Base-by-base conservation (phyloP, 2,329 filamentous ascomycete species). In the Davidsoniella neocaledoniae region DNA sequence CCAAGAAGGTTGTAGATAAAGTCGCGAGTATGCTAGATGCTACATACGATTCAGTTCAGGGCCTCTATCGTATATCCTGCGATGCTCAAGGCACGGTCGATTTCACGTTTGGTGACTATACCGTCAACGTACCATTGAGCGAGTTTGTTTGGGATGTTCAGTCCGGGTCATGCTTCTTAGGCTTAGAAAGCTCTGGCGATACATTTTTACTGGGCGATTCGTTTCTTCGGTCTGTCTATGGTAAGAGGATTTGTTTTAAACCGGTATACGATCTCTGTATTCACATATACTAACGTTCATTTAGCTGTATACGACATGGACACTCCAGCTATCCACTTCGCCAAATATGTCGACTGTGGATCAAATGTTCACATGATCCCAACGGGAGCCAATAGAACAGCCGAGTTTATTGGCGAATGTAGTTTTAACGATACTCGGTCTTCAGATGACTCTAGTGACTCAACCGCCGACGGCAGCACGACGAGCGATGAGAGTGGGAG, bases 61-160 rank as follows among this genome's bases (percentile, higher is more conserved):
- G 66, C 7, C 66, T 69, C 42, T 69, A 73, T 45, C 61, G 73
- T 17, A 68, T 79, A 12, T 68, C 71, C 17, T 72, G 71, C 55
- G 50, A 50, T 4, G 52, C 60, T 5, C 55, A 63, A 38, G 68
- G 68, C 40, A 64, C 60, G 0, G 56, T 74, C 49, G 65, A 71
- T 57, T 75, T 71, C 55, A 64, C 63, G 41, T 74, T 74, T 55
- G 70, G 66, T 42, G 64, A 66, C 26, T 59, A 60, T 23, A 57
- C 58, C 19, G 67, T 74, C 57, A 64, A 64, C 36, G 69, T 74
- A 8, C 57, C 65, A 7, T 62, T 70, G 48, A 60, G 58, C 17
- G 70, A 74, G 56, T 68, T 75, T 38, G 63, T 73, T 51, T 68
- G 65, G 66, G 55, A 63, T 41, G 59, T 63, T 41, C 56, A 53